Conservation (phyloP, 495 filamentous ascomycete genomes). For the Neurospora tetraspora region DNA sequence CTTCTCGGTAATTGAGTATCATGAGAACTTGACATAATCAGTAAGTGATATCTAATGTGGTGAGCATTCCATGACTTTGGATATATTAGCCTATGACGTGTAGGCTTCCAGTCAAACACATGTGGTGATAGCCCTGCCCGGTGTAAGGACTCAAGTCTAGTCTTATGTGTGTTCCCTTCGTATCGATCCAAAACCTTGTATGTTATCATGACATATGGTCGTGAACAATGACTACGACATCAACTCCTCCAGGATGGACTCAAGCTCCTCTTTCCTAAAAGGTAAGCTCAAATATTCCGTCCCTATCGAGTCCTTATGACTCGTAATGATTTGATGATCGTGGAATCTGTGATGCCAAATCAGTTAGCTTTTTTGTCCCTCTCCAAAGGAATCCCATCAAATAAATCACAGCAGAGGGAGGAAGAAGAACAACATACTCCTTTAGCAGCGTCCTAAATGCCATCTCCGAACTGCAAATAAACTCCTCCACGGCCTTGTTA, state of each 20-base stretch:
- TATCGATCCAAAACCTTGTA: not conserved
- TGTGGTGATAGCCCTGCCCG: not conserved
- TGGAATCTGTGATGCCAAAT: too few relatives aligned
- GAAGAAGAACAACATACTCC: slow-evolving; percentile 48
- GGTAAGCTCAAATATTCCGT: slow-evolving; percentile 80
- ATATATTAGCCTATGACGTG: not conserved
- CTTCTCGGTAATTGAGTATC: not conserved
- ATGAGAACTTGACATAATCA: not conserved
- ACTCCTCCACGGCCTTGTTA: slow-evolving; percentile 90
- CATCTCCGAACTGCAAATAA: slow-evolving; percentile 94
- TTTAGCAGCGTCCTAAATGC: slow-evolving; percentile 87
- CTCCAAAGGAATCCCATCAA: too few relatives aligned
- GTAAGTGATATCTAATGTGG: not conserved
- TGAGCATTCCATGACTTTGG: not conserved
- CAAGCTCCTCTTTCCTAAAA: slow-evolving; percentile 79
- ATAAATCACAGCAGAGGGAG: too few relatives aligned
- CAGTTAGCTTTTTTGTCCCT: too few relatives aligned
- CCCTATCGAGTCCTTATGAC: slow-evolving; percentile 72
- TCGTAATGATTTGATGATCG: slow-evolving; percentile 93
- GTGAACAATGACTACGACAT: slow-evolving; percentile 30
- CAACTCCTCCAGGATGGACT: slow-evolving; percentile 79
- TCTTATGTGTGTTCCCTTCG: not conserved
- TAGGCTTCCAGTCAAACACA: not conserved
- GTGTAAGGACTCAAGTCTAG: too few relatives aligned
- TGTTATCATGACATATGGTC: not conserved